Evolutionary conservation across 306 rosid genomes (phyloP).

Genomic region (Cucumis cinereus): DNA sequence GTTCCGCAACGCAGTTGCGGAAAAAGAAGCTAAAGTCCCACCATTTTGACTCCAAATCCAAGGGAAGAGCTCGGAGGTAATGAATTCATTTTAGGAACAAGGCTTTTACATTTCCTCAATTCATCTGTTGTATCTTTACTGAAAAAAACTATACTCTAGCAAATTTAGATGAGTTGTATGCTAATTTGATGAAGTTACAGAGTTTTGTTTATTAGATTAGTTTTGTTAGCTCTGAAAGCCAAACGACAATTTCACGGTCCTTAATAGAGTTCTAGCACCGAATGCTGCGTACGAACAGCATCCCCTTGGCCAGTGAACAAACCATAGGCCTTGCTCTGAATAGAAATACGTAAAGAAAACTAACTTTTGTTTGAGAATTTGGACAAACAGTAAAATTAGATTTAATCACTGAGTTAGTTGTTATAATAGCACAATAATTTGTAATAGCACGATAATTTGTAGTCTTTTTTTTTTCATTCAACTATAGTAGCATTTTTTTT

Average conservation of each 20-base stretch:
- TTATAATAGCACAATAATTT: not conserved
- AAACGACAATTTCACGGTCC: not conserved
- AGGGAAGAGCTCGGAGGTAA: constrained; percentile 48
- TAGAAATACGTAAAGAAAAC: not conserved
- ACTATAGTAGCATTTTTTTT: not conserved
- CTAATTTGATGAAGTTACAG: not conserved
- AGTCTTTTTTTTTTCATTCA: not conserved
- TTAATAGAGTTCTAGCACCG: not conserved
- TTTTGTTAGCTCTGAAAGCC: not conserved
- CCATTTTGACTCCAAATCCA: constrained; percentile 72
- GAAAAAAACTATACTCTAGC: not conserved
- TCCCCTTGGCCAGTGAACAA: not conserved
- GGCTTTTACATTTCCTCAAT: not conserved
- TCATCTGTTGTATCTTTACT: not conserved
- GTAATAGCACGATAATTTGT: not conserved
- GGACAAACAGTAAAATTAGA: not conserved
- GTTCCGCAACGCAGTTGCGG: constrained; percentile 25
- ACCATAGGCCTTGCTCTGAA: not conserved
- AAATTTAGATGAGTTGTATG: not conserved
- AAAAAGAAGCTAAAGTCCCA: constrained; percentile 86
- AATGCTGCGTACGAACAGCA: not conserved
- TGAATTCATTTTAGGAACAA: not conserved
- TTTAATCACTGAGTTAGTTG: not conserved
- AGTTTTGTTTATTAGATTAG: not conserved
- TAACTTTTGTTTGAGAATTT: not conserved